Base-by-base conservation (phyloP, 805 yeast species). In the Lipomyces sp. region DNA sequence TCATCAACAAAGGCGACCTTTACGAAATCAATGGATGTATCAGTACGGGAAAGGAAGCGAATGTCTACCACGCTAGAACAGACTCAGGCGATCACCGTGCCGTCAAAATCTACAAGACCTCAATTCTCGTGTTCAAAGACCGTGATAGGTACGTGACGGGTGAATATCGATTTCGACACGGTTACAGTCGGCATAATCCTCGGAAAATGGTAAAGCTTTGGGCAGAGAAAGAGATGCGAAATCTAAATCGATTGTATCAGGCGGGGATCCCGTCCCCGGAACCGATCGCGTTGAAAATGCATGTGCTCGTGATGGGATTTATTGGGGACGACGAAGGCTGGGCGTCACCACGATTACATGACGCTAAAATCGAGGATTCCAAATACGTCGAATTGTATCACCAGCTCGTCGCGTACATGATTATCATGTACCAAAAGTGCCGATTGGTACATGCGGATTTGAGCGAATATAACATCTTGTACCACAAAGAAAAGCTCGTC, bases 41-140 rank as follows among this genome's bases (percentile, higher is more conserved):
- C 59, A 87, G 95, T 73, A 95, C 99, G 0, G 99, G 99, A 58
- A 95, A 95, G 77, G 99, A 95, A 78, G 99, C 99, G n/a, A 95
- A 95, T 75, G 98, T 95, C 0, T 95, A 95, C 76, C 94, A 90
- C 75, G 97, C 96, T 11, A 73, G 72, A 63, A 75, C 78, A 18
- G 76, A 75, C 42, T 70, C 70, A 15, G 76, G 75, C 65, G 13
- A 82, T 80, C 66, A 83, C 80, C 68, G 97, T 86, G 99, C 99
- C 0, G 90, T 95, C 60, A 95, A 95, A 76, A 94, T 95, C 65
- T 95, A 92, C 80, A 95, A 95, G 78, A 95, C 99, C 0, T 93
- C 98, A 0, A 95, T 95, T 71, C 80, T 95, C 69, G 97, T 95
- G n/a, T 95, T 95, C 80, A 95, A 93, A 76, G 99, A 95, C 77